Conservation (phyloP, 805 yeast genomes). For the Tetrapisispora taiwanensis region DNA sequence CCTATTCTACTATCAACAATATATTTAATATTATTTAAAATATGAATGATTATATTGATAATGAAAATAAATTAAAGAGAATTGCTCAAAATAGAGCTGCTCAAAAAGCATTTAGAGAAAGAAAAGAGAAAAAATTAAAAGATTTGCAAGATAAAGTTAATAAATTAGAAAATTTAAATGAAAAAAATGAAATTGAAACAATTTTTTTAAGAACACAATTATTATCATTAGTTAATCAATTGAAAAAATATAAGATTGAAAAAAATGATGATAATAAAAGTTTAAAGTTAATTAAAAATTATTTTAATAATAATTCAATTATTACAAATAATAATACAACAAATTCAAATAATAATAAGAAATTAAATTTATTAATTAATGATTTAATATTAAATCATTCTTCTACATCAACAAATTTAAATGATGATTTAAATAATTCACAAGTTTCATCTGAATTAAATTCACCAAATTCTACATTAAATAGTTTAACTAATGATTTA, state of each 20-base stretch:
- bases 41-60: not conserved
- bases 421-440: not conserved
- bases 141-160: constrained; percentile 76
- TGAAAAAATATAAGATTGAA: constrained; percentile 38
- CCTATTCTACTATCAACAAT: not conserved
- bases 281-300: not conserved
- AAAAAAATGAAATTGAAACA: constrained; percentile 61
- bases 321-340: too few relatives aligned
- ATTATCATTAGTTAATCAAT: constrained; percentile 59
- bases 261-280: constrained; percentile 17
- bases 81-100: constrained; percentile 97
- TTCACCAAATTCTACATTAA: not conserved
- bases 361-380: too few relatives aligned
- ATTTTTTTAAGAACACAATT: constrained; percentile 72
- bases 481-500: not conserved
- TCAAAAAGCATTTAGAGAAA: constrained; percentile 92
- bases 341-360: not conserved
- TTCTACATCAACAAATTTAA: too few relatives aligned
- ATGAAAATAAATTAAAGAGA: constrained; percentile 72
- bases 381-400: too few relatives aligned
- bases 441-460: not conserved
- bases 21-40: too few relatives aligned
- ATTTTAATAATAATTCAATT: not conserved
- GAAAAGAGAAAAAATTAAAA: constrained; percentile 78
- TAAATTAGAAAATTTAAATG: constrained; percentile 58